Conservation (phyloP, 1,284 basidiomycete genomes). For the Austropuccinia psidii region DNA sequence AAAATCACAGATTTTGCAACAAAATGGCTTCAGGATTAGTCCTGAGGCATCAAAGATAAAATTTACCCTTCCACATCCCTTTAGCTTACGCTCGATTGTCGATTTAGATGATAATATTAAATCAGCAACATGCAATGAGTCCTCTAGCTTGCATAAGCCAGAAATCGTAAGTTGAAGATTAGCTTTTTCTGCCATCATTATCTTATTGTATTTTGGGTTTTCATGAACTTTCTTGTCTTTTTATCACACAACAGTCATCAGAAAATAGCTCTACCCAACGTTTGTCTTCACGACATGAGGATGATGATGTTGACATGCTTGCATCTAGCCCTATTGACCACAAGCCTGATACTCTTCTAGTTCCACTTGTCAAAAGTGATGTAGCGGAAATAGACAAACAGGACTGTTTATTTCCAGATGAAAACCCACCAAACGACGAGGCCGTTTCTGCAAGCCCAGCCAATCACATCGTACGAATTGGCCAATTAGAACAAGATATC, state of each 20-base stretch:
- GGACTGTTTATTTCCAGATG: too few species aligned
- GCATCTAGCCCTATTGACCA: conserved; percentile 11
- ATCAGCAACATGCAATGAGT: conserved; percentile 1
- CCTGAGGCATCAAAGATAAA: neutral
- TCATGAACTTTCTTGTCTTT: neutral
- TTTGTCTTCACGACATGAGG: neutral
- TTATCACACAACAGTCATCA: neutral
- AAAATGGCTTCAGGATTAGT: neutral
- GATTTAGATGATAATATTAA: neutral
- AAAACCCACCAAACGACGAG: too few species aligned
- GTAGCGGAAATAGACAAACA: too few species aligned
- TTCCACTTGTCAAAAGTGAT: too few species aligned
- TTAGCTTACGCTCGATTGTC: neutral
- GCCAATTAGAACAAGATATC: too few species aligned
- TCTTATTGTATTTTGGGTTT: neutral
- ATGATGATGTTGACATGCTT: conserved; percentile 31
- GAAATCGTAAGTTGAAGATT: neutral
- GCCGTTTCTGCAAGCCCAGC: too few species aligned
- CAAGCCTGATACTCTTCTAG: too few species aligned
- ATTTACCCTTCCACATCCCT: conserved; percentile 1
- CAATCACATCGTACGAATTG: too few species aligned
- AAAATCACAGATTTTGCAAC: neutral
- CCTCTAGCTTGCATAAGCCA: neutral
- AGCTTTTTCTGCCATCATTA: too few species aligned
- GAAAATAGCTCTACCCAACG: neutral